A percentile compares a stretch with the other conserved stretches of the same genome.
These are phyloP conservation scores for Linderniella brevidens DNA, from an alignment of 257 asterid genomes.

Conservation along the genomic window DNA sequence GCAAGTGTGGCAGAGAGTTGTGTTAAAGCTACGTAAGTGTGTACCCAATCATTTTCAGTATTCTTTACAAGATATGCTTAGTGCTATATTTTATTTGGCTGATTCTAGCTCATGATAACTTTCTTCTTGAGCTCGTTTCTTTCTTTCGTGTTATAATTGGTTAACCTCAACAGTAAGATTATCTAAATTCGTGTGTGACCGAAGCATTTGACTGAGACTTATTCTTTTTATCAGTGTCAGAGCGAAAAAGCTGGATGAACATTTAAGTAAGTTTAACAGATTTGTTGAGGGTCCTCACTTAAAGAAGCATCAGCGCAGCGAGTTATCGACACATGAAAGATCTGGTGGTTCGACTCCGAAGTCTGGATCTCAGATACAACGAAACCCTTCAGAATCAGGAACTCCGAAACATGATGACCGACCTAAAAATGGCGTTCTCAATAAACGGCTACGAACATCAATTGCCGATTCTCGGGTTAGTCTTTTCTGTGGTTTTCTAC, in stretches of 20 bases:
- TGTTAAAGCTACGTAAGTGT: slow-evolving; percentile 56
- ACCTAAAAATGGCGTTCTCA: slow-evolving; percentile 58
- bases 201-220: slow-evolving; percentile 6
- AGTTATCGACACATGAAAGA: slow-evolving; percentile 52
- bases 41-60: neutral
- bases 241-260: slow-evolving; percentile 63
- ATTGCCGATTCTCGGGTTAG: slow-evolving; percentile 76
- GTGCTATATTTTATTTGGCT: neutral
- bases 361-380: slow-evolving; percentile 58
- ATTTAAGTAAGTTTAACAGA: slow-evolving; percentile 46
- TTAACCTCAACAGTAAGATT: neutral
- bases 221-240: slow-evolving; percentile 51
- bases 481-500: slow-evolving; percentile 13
- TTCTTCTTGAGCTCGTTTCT: neutral
- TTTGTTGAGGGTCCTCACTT: slow-evolving; percentile 33
- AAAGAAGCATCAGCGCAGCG: slow-evolving; percentile 59
- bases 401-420: slow-evolving; percentile 60
- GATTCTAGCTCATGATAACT: slow-evolving; percentile 3
- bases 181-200: slow-evolving; percentile 4
- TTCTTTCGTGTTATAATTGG: neutral
- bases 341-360: slow-evolving; percentile 47
- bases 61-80: neutral
- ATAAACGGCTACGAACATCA: slow-evolving; percentile 82
- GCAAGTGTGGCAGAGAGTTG: slow-evolving; percentile 44
- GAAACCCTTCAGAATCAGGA: slow-evolving; percentile 42